Base-by-base conservation (phyloP, 805 yeast genomes). In the Yamadazyma sp. region DNA sequence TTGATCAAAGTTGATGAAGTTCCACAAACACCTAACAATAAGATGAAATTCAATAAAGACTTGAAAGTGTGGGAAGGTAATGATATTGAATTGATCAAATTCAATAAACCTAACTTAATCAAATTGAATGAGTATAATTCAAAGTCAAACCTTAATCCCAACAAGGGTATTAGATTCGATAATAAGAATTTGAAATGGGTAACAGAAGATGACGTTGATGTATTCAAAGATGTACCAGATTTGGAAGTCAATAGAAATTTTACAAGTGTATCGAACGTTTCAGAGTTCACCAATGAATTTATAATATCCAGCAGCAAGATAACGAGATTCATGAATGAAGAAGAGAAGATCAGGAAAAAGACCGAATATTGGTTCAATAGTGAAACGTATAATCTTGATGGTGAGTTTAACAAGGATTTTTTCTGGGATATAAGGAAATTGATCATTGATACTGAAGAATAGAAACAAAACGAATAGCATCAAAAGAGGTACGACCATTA, bases 31-130 rank as follows among this genome's bases (percentile, higher is more conserved):
- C 39, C 47, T 14, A 53, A 49, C 28, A 40, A 45, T n/a, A 52
- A 45, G 16, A 78, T 81, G 80, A 63, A 60, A 30, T 81, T 65
- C 48, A 78, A 81, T 44, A 70, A 80, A 1, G 55, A 55, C 11
- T 60, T 67, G 31, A 63, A 64, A 44, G 60, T 62, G 29, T 81
- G 86, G 87, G 80, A 75, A 46, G 86, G 86, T 4, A 80, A 80
- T 47, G 82, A 80, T 25, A 69, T 65, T 20, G 84, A 78, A 15
- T 53, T 78, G 31, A 46, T 65, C 22, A 62, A 69, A 26, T 80
- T 80, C 50, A 82, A 80, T 25, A 63, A 60, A 35, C 74, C 75
- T 1, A 53, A 60, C 9, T 53, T 70, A 31, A 69, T 69, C 23
- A 56, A 66, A 22, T 31, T 44, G 21, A 48, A 44, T 16, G 65